Evolutionary conservation across 176 grass and related monocot genomes (phyloP), one percentile per base, ranked within the genome.

Genomic region (Luzula sylvatica): DNA sequence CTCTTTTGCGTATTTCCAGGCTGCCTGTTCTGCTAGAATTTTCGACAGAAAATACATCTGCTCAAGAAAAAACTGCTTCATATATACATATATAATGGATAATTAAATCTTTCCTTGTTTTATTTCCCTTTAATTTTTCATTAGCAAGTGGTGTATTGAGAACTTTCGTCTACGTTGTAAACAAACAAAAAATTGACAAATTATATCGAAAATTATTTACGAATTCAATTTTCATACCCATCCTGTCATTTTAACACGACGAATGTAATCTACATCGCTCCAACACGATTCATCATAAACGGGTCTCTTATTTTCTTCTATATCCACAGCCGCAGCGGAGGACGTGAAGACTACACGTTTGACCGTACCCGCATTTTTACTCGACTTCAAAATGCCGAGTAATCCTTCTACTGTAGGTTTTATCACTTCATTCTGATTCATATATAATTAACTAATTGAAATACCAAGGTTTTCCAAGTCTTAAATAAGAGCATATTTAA

Each of bases 11-110:
- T 77, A 74, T 14, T 47, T 23, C 16, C 2, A 3, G 8, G 74
- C 74, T 8, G 20, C 80, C 43, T 65, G 68, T 75, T 83, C 80
- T 0, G 55, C 0, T 0, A 83, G n/a, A 23, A 66, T 71, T 53
- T 83, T 83, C 0, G 80, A 83, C 3, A 83, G 52, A 1, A 59
- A 11, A 40, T 83, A 83, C 32, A 59, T 41, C 80, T 78, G 68
- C 29, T 12, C 5, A 35, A 15, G 11, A 29, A 42, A 26, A 15
- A 45, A 1, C 3, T 16, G 42, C 3, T 16, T 3, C 13, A 15
- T 18, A 52, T 3, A 0, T n/a, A 15, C 24, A 26, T n/a, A 39
- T 26, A 9, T 3, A 52, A 27, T 2, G 0, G 3, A 6, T 15
- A 0, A 9, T 6, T 20, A 35, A 38, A 3, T 16, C 15, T 3